Evolutionary conservation across 306 rosid genomes (phyloP), one percentile per base, ranked within the genome.

Genomic region (Phaseolus lunatus): DNA sequence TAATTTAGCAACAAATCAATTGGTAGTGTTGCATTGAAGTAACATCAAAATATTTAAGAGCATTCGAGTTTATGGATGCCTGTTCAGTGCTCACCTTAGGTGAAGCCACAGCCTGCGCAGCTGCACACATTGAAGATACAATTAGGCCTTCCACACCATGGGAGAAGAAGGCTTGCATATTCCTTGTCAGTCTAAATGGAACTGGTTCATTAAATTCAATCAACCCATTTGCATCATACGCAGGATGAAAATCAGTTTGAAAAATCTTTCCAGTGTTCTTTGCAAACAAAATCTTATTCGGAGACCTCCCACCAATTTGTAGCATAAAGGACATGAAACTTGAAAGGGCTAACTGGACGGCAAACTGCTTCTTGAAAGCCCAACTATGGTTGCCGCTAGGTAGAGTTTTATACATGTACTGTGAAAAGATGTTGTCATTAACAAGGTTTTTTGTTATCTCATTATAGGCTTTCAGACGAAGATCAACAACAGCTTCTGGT

Each of bases 331-430:
- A 96, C 96, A 92, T 86, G 84, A 96, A 91, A 82, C 98, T 92
- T 37, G 98, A 89, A 85, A 96, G 94, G 56, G 99, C 99, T 84
- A 96, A 85, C 89, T 96, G 99, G 88, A 92, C 87, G 67, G 99
- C 99, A 65, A 96, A 96, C 82, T 96, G 99, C 87, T 92, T 96
- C 70, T 96, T 96, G 86, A 96, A 96, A 80, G 98, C 96, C 99
- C 99, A 96, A 84, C 92, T 91, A 84, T 93, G 98, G 83, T 91
- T 89, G 26, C 98, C 98, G 58, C 89, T 93, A 29, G 85, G 90
- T 52, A 96, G 87, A 27, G 97, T 91, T 90, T 96, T 96, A 88
- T 96, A 96, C 98, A 96, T 93, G 70, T 88, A 96, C 85, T 96
- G 98, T 44, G 99, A 96, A 84, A 96, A 91, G 71, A 96, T 96